Evolutionary conservation across 768 basidiomycete species (phyloP), one percentile per base, ranked within the genome.

Genomic region (Tricholoma saponaceum): DNA sequence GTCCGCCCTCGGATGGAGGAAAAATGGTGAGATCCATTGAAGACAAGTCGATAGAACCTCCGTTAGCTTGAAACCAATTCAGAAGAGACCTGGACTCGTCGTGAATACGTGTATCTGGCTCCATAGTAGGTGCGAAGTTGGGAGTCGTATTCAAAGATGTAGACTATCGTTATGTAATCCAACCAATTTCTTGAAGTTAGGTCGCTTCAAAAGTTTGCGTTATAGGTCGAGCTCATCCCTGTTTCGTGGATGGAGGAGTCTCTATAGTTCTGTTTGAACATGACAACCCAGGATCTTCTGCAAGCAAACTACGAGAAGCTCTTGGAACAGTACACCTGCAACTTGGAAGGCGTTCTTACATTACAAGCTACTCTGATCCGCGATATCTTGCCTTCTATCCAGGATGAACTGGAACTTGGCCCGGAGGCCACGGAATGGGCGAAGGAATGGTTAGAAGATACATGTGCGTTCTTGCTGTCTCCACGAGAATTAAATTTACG

Each of bases 371-470:
- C 78, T 3, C 66, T 89, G 47, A 76, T 80, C 61, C 68, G 78
- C 28, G 79, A 85, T 49, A 78, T 89, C 51, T 69, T 89, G 56
- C 85, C 86, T 58, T 81, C 80, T 52, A 70, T 89, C 55, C 70
- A 70, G 22, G 79, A 83, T 64, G 87, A 89, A 66, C 76, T 86
- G 26, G 73, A 74, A 37, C 76, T 87, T 47, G 69, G 74, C 58
- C 71, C 73, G 51, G 72, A 74, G 14, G 78, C 79, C 58, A 70
- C 73, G 57, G 72, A 76, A 59, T 83, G 81, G 81, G 80, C 82
- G 25, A 74, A 69, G 35, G 79, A 82, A 66, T 91, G 86, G 87
- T 70, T 89, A 30, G 71, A 75, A 28, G 89, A 91, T 74, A 80
- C 79, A 47, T 74, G 89, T 89, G 75, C 65, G 83, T 76, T 20